Evolutionary conservation across 805 yeast species (phyloP).

Genomic region (Cyberlindnera xishuangbannaensis): DNA sequence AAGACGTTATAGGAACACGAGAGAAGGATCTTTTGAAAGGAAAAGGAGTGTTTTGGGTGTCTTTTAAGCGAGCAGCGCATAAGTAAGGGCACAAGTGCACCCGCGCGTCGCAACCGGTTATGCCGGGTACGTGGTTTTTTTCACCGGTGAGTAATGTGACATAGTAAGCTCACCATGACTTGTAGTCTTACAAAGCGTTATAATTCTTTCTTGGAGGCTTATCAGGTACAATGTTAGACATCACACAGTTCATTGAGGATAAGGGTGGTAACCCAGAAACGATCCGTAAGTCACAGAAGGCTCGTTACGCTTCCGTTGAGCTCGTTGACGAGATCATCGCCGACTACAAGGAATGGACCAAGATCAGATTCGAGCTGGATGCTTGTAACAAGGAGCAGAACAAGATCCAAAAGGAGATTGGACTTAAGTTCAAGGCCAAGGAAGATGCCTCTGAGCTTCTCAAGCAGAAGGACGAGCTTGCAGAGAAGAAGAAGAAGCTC

Average conservation of each 20-base stretch:
- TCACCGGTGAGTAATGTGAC: too few species aligned
- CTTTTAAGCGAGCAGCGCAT: too few species aligned
- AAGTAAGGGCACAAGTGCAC: too few species aligned
- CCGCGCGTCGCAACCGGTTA: too few species aligned
- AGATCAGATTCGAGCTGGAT: conserved; percentile 83
- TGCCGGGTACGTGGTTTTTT: too few species aligned
- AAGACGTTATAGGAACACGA: too few species aligned
- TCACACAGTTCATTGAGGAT: conserved; percentile 85
- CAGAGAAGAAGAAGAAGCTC: conserved; percentile 61
- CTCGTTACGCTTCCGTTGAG: conserved; percentile 93
- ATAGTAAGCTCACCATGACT: too few species aligned
- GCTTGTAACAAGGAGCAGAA: conserved; percentile 84
- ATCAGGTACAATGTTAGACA: conserved; percentile 83
- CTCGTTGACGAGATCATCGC: conserved; percentile 90
- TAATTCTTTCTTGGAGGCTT: too few species aligned
- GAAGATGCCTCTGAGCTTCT: conserved; percentile 87
- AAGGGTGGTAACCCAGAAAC: conserved; percentile 95
- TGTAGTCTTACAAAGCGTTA: too few species aligned
- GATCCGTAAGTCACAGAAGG: conserved; percentile 83
- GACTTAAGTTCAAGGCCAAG: conserved; percentile 86
- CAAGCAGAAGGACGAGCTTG: conserved; percentile 72
- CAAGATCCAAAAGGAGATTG: conserved; percentile 89
- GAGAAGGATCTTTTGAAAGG: too few species aligned
- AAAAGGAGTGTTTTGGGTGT: too few species aligned
- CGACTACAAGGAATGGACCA: conserved; percentile 91